Conservation (phyloP, 169 alveolate species). For the Cryptosporidium tyzzeri region DNA sequence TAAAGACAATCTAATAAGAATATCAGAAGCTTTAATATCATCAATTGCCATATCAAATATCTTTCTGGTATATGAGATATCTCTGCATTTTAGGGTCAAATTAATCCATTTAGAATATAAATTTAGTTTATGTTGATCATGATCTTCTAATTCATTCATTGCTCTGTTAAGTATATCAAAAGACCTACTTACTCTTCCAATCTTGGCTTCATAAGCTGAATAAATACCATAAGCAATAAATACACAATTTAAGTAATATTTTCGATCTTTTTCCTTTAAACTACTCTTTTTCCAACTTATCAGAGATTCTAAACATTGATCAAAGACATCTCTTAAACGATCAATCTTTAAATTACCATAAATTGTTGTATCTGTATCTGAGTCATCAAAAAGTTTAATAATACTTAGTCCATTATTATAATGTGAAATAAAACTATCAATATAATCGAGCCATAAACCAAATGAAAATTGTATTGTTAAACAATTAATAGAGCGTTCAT, state of each 20-base stretch:
- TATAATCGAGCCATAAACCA: conserved; percentile 22
- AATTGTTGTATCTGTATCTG: neutral
- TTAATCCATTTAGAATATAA: conserved; percentile 28
- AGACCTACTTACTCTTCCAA: conserved; percentile 50
- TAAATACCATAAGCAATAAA: conserved; percentile 44
- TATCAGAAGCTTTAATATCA: conserved; percentile 40
- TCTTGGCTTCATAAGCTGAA: conserved; percentile 30
- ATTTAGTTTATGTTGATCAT: conserved; percentile 22
- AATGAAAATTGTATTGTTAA: conserved; percentile 23
- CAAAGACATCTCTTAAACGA: conserved; percentile 47
- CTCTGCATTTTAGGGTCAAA: conserved; percentile 20
- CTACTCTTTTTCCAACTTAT: neutral
- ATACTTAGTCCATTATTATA: conserved; percentile 30
- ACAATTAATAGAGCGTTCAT: conserved; percentile 48
- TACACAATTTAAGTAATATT: conserved; percentile 5
- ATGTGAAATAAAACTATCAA: conserved; percentile 38
- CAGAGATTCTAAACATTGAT: neutral
- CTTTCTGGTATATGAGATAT: conserved; percentile 20
- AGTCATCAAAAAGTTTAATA: conserved; percentile 18
- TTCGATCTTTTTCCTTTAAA: neutral
- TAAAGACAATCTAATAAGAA: conserved; percentile 12
- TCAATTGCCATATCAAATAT: conserved; percentile 63
- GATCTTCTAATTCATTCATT: conserved; percentile 16
- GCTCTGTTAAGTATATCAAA: conserved; percentile 28
- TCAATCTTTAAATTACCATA: conserved; percentile 21